Conservation (phyloP, 2,329 filamentous ascomycete genomes). For the Metarhizium brunneum region DNA sequence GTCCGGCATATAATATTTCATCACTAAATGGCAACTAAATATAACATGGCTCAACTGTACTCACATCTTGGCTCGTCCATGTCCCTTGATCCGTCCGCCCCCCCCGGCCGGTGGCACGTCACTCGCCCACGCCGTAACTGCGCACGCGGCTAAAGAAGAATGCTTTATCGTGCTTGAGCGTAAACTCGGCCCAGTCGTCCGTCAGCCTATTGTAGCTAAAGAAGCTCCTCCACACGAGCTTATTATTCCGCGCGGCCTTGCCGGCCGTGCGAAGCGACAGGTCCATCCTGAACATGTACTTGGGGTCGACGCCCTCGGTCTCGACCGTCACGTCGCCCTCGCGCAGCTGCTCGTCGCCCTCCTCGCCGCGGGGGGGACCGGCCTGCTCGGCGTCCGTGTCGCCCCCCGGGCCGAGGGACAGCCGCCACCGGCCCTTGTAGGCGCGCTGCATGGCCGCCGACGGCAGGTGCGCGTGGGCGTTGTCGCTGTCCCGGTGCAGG, state of each 20-base stretch:
- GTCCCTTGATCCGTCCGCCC: not conserved
- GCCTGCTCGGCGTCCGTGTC: not conserved
- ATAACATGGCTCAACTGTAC: not conserved
- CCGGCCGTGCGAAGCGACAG: slow-evolving; percentile 58
- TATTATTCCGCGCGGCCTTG: slow-evolving; percentile 66
- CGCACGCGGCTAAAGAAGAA: slow-evolving; percentile 60
- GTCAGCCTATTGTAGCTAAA: slow-evolving; percentile 86
- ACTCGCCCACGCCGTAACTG: slow-evolving; percentile 46
- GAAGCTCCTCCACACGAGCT: slow-evolving; percentile 79
- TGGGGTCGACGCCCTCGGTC: slow-evolving; percentile 68
- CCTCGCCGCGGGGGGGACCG: not conserved
- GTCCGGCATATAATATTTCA: not conserved
- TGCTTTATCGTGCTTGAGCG: slow-evolving; percentile 51
- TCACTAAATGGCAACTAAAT: not conserved
- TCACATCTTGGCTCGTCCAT: too few species aligned
- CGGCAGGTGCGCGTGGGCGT: slow-evolving; percentile 19
- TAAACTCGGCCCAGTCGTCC: slow-evolving; percentile 83
- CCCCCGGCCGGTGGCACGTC: not conserved
- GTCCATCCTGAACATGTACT: slow-evolving; percentile 82
- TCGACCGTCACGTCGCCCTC: slow-evolving; percentile 73
- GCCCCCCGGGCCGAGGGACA: slow-evolving; percentile 24
- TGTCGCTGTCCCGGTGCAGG: slow-evolving; percentile 25
- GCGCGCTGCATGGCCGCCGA: slow-evolving; percentile 59
- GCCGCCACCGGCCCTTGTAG: slow-evolving; percentile 45
- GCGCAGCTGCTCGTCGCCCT: slow-evolving; percentile 11